phyloP scores from a whole-genome alignment of 192 early-diverging fungal genomes.

The Phycomyces blakesleeanus region DNA sequence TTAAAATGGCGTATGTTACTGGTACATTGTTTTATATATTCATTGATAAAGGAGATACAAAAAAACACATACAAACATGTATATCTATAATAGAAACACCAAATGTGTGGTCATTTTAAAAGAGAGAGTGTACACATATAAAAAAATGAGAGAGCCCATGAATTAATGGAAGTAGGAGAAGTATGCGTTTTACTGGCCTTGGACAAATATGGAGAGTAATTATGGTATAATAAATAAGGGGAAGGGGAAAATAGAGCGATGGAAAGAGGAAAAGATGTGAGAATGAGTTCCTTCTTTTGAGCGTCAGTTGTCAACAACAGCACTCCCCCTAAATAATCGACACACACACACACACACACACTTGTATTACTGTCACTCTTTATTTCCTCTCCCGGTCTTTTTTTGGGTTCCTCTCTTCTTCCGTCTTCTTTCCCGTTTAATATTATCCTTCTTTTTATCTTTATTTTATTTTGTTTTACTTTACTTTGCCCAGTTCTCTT shows the following conservation, averaged over 20 bases:
- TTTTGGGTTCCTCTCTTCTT: constrained; percentile 8
- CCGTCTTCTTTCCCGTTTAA: neutral
- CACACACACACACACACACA: too few species aligned
- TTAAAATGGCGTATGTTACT: neutral
- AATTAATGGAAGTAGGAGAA: too few species aligned
- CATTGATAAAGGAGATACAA: neutral
- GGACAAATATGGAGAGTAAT: neutral
- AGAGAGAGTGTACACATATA: too few species aligned
- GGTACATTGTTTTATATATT: neutral
- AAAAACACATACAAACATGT: too few species aligned
- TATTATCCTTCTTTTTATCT: constrained; percentile 7
- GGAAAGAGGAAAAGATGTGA: neutral
- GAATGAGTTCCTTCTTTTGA: neutral
- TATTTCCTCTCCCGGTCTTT: neutral
- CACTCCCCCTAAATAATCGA: constrained; percentile 2
- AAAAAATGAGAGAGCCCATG: too few species aligned
- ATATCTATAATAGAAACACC: too few species aligned
- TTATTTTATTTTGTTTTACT: constrained; percentile 4
- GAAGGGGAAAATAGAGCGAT: neutral
- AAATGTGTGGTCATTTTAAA: too few species aligned
- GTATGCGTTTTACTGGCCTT: too few species aligned
- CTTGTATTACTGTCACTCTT: constrained; percentile 1
- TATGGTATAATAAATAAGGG: neutral
- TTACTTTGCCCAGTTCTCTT: constrained; percentile 7
- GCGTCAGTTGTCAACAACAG: constrained; percentile 1